phyloP scores from a whole-genome alignment of 139 green algal species.

The Picochlorum sp. region DNA sequence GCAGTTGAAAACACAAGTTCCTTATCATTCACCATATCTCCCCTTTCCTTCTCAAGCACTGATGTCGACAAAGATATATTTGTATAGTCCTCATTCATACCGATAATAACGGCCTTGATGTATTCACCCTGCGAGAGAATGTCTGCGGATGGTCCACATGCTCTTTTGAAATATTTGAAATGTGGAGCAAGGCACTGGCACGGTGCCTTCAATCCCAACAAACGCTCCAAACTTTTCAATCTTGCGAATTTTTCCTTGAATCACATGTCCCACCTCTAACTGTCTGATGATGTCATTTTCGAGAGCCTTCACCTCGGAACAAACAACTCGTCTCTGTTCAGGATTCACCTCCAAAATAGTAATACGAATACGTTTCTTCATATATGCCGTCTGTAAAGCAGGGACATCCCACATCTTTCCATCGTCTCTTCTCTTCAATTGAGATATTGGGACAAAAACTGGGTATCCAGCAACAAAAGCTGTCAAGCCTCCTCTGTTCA shows the following conservation, averaged over 20 bases:
- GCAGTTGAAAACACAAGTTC: conserved; percentile 22
- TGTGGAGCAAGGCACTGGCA: conserved; percentile 45
- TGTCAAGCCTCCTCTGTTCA: conserved; percentile 38
- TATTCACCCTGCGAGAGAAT: conserved; percentile 44
- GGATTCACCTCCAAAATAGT: conserved; percentile 17
- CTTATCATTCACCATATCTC: conserved; percentile 48
- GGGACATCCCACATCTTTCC: conserved; percentile 20
- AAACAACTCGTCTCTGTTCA: conserved; percentile 14
- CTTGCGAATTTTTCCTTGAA: conserved; percentile 35
- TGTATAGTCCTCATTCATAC: conserved; percentile 37
- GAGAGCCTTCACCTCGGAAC: conserved; percentile 13
- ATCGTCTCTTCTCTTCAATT: conserved; percentile 16
- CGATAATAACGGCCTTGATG: conserved; percentile 41
- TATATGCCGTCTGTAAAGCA: not conserved
- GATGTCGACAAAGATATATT: conserved; percentile 46
- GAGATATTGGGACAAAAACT: conserved; percentile 37
- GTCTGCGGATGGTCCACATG: conserved; percentile 25
- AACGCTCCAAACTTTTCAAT: conserved; percentile 48
- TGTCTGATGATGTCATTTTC: conserved; percentile 20
- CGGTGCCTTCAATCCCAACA: conserved; percentile 42
- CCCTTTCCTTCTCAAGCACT: conserved; percentile 44
- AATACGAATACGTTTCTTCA: conserved; percentile 8
- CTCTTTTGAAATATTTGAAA: conserved; percentile 42
- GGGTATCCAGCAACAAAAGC: conserved; percentile 21
- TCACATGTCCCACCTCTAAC: conserved; percentile 25